Evolutionary conservation across 768 basidiomycete genomes (phyloP).

Genomic region (Antrodiella citrinella): DNA sequence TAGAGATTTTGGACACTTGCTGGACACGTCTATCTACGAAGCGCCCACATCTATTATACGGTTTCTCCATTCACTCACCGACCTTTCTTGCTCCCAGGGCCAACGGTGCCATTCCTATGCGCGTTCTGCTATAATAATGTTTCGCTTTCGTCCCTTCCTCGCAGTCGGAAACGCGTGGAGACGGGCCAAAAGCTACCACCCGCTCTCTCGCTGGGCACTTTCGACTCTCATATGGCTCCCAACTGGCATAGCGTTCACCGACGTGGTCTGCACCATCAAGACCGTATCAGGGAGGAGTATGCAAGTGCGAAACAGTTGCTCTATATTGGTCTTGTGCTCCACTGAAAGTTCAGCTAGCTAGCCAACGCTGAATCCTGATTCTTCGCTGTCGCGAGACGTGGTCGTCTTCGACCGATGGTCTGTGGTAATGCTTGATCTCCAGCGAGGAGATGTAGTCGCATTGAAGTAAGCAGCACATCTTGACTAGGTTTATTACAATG

Average conservation of each 20-base stretch:
- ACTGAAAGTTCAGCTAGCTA: conserved; percentile 32
- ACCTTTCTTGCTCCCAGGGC: too few relatives aligned
- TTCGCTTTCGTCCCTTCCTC: background rate
- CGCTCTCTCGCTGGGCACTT: conserved; percentile 8
- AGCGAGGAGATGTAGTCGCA: conserved; percentile 59
- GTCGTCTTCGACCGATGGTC: conserved; percentile 53
- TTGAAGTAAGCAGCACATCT: conserved; percentile 43
- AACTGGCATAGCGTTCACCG: conserved; percentile 35
- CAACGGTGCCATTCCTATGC: too few relatives aligned
- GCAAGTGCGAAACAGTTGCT: conserved; percentile 43
- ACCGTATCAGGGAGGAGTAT: conserved; percentile 58
- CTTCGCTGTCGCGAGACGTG: conserved; percentile 51
- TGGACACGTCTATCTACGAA: too few relatives aligned
- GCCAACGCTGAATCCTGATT: conserved; percentile 69
- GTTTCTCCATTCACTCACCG: too few relatives aligned
- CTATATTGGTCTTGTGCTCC: background rate
- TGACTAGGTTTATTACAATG: too few relatives aligned
- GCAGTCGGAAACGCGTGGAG: background rate
- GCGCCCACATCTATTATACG: too few relatives aligned
- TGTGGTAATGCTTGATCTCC: conserved; percentile 27
- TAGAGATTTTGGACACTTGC: too few relatives aligned
- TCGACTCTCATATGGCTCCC: conserved; percentile 53
- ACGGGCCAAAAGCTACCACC: background rate
- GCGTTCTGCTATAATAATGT: too few relatives aligned
- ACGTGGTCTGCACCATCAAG: conserved; percentile 46